Conservation (phyloP, 495 filamentous ascomycete genomes). For the Parathielavia hyrcaniae region DNA sequence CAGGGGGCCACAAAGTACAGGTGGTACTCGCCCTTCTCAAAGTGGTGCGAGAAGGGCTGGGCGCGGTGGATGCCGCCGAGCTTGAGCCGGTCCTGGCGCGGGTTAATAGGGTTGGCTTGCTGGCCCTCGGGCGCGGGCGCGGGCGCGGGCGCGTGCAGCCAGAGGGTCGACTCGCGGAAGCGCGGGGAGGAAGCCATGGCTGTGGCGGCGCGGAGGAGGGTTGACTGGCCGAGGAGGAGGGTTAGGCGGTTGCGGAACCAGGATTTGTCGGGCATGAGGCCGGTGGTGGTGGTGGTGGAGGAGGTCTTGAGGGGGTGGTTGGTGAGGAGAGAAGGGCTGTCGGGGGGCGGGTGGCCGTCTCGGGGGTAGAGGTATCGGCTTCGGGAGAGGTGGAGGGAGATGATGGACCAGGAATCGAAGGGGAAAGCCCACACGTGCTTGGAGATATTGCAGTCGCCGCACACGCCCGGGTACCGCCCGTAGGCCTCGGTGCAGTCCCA, state of each 20-base stretch:
- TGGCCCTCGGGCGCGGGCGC: too few species aligned
- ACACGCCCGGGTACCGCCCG: conserved; percentile 30
- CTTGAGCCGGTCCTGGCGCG: conserved; percentile 17
- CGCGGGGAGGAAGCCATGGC: conserved; percentile 31
- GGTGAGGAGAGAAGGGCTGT: too few species aligned
- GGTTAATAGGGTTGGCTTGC: too few species aligned
- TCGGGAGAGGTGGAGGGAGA: conserved; percentile 29
- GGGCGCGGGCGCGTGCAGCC: conserved; percentile 21
- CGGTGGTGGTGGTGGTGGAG: too few species aligned
- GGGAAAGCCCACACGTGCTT: conserved; percentile 44
- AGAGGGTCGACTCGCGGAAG: conserved; percentile 26
- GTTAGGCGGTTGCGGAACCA: conserved; percentile 34
- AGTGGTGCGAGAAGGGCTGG: conserved; percentile 37
- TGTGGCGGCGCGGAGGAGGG: conserved; percentile 28
- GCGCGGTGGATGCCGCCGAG: conserved; percentile 42
- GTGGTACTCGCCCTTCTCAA: conserved; percentile 17
- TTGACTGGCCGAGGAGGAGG: conserved; percentile 30
- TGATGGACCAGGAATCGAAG: conserved; percentile 43
- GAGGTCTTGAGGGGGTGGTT: too few species aligned
- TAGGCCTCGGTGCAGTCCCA: conserved; percentile 46
- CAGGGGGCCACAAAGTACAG: too few species aligned
- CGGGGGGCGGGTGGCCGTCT: too few species aligned
- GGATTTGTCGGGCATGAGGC: too few species aligned
- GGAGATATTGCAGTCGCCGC: conserved; percentile 38
- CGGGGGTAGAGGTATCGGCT: neutral